These are phyloP conservation scores for Selaginella moellendorffii DNA, from an alignment of 75 land plant species.

Conservation along the genomic window DNA sequence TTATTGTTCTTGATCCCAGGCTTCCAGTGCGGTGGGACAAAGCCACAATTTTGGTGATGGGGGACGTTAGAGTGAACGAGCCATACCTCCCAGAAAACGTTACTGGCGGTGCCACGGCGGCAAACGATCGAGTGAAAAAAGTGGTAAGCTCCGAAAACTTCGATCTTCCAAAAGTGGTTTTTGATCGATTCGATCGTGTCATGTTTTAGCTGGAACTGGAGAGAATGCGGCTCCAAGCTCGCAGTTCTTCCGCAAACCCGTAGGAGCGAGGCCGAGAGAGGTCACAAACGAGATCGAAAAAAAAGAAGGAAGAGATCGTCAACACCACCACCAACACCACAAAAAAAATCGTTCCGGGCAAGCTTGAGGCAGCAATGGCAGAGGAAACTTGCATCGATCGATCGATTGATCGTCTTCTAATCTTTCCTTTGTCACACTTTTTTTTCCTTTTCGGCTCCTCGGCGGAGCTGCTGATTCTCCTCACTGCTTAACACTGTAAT, in stretches of 20 bases:
- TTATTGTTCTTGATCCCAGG: constrained; percentile 23
- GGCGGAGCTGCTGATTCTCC: no score
- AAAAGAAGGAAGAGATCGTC: no score
- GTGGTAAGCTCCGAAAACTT: constrained; percentile 54
- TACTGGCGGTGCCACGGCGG: constrained; percentile 77
- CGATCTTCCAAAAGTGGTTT: background rate
- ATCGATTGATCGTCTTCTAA: no score
- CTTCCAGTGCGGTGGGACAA: constrained; percentile 98
- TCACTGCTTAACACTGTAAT: no score
- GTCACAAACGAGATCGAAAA: no score
- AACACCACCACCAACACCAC: no score
- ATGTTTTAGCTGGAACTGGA: constrained; percentile 53
- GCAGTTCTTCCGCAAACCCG: constrained; percentile 23
- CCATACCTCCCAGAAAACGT: constrained; percentile 95
- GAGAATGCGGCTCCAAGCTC: constrained; percentile 64
- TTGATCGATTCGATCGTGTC: background rate
- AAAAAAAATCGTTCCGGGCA: no score
- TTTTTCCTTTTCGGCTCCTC: no score
- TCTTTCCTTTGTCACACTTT: no score
- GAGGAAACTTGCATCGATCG: no score
- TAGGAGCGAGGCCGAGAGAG: no score
- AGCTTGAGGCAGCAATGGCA: no score
- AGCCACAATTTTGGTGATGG: constrained; percentile 78
- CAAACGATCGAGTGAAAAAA: constrained; percentile 93
- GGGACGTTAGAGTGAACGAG: constrained; percentile 83